Base-by-base conservation (phyloP, 2,329 filamentous ascomycete genomes). In the Thelonectria blattea region DNA sequence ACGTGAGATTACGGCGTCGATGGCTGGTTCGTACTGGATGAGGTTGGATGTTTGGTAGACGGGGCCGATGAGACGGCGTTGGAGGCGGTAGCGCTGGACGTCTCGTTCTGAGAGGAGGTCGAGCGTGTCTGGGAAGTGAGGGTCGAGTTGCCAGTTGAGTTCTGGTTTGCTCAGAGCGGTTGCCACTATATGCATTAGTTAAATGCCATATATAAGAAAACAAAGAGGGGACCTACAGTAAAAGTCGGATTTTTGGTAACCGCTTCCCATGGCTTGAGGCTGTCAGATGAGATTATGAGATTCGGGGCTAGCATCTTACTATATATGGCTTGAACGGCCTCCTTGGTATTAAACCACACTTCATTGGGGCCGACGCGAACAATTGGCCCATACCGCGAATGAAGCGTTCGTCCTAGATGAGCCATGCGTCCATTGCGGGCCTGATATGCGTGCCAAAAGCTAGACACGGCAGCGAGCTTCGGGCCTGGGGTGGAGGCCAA, bases 351-450 rank as follows among this genome's bases (percentile, higher is more conserved):
- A 27, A 85, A 80, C 79, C 83, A 85, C 6, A 86, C 75, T 65
- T 85, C 83, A 34, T 83, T 78, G 0, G 84, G 83, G 0, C 81
- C 81, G 8, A 86, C 78, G 0, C 84, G 76, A n/a, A 86, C 84
- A 2, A 78, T 72, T 0, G 80, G 76, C 0, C 84, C 84, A 60
- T 85, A 85, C 11, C 59, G 69, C 0, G 65, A 60, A 56, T 85
- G 83, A n/a, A 85, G 62, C 0, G 71, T 74, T 65, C 73, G 76
- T 1, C 78, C 80, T 3, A 85, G 52, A 8, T 71, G 64, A 5
- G 74, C 72, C 67, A 81, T 75, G 2, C 71, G 73, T 0, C 83
- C 83, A 37, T 79, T 74, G 9, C 79, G 74, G 2, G 78, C 77
- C 3, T 83, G 77, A 11, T 75, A 74, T 0, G 79, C 82, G 41